A percentile compares a stretch with the other conserved stretches of the same genome.
Evolutionary conservation across 805 yeast species (phyloP).

Genomic region (Wickerhamiella domercqiae): DNA sequence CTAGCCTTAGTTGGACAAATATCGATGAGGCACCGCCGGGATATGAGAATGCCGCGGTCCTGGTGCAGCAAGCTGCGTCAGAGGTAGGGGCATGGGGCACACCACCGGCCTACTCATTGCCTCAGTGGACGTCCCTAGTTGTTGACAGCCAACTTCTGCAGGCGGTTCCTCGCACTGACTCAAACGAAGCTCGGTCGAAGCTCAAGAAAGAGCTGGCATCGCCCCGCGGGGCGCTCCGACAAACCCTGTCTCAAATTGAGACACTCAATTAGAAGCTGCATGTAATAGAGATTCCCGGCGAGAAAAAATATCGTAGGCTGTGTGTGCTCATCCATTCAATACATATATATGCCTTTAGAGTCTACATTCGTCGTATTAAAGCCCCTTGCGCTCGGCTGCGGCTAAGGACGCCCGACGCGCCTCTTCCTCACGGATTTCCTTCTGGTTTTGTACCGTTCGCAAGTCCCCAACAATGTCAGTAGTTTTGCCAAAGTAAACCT

Average conservation of each 20-base stretch:
- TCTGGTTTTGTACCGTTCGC: constrained; percentile 30
- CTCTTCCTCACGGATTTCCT: constrained; percentile 26
- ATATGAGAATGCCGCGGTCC: not conserved
- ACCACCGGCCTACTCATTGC: too few relatives aligned
- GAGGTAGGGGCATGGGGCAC: not conserved
- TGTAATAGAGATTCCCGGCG: too few relatives aligned
- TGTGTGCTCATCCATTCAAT: not conserved
- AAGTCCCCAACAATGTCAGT: constrained; percentile 69
- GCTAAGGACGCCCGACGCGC: constrained; percentile 30
- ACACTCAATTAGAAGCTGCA: too few relatives aligned
- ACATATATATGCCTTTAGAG: too few relatives aligned
- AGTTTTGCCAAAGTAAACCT: constrained; percentile 89
- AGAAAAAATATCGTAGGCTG: too few relatives aligned
- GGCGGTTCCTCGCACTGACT: constrained; percentile 9
- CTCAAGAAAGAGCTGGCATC: not conserved
- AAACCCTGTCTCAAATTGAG: too few relatives aligned
- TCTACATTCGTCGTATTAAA: too few relatives aligned
- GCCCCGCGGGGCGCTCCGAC: not conserved
- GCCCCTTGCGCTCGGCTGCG: too few relatives aligned
- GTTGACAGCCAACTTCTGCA: too few relatives aligned
- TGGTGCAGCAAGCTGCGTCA: not conserved
- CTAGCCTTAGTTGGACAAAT: constrained; percentile 5
- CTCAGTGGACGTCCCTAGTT: too few relatives aligned
- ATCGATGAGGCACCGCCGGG: constrained; percentile 1
- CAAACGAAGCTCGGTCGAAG: not conserved